Conservation (phyloP, 2,329 filamentous ascomycete species). For the Pseudocercospora crystallina region DNA sequence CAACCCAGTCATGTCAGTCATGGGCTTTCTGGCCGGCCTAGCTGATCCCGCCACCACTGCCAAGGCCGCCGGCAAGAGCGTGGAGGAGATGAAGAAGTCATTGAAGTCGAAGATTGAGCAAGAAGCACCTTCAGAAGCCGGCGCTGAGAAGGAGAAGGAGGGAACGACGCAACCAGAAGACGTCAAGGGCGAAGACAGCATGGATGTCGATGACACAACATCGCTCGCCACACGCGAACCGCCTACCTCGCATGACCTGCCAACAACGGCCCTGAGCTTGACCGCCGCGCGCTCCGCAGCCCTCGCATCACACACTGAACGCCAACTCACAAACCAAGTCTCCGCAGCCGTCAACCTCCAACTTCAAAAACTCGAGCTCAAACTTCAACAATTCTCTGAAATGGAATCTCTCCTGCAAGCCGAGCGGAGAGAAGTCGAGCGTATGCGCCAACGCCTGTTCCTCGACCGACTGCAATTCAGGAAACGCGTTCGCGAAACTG, state of each 20-base stretch:
- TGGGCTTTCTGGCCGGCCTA: conserved; percentile 88
- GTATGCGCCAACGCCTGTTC: conserved; percentile 88
- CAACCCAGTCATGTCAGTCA: conserved; percentile 94
- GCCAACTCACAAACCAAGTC: conserved; percentile 91
- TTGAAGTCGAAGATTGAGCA: conserved; percentile 77
- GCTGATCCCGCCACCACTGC: conserved; percentile 88
- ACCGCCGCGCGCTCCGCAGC: conserved; percentile 83
- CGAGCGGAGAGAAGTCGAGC: conserved; percentile 88
- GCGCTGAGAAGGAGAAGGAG: conserved; percentile 55
- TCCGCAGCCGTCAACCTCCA: conserved; percentile 89
- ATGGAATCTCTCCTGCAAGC: conserved; percentile 91
- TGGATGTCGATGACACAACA: conserved; percentile 60
- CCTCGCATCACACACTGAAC: conserved; percentile 92
- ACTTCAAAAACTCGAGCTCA: conserved; percentile 93
- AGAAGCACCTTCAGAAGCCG: conserved; percentile 41
- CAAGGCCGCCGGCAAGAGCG: conserved; percentile 82
- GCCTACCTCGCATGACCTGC: conserved; percentile 40
- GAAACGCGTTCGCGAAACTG: conserved; percentile 78
- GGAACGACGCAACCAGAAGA: conserved; percentile 39
- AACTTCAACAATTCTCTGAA: conserved; percentile 93
- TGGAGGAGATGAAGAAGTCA: conserved; percentile 78
- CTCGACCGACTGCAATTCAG: conserved; percentile 88
- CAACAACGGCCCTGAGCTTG: conserved; percentile 80
- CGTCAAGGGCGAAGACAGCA: conserved; percentile 51
- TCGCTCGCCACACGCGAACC: conserved; percentile 50